Percentiles rank a stretch among this genome's conserved stretches.
Evolutionary conservation across 169 alveolate genomes (phyloP).

Genomic region (Cryptosporidium andersoni): DNA sequence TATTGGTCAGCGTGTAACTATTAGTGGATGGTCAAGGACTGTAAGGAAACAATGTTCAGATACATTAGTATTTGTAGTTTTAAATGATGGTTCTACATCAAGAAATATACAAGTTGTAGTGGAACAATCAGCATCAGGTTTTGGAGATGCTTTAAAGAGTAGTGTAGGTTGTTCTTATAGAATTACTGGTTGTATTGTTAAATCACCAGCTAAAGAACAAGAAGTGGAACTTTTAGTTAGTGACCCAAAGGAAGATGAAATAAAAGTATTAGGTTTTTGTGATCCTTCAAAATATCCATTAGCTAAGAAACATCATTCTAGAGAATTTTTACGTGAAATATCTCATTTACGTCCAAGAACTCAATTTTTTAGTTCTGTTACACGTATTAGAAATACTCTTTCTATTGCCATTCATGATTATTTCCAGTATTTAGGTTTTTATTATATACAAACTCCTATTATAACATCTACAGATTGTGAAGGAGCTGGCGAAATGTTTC

Average conservation of each 20-base stretch:
- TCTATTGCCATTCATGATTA: conserved; percentile 95
- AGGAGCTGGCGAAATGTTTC: conserved; percentile 99
- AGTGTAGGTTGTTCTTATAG: conserved; percentile 87
- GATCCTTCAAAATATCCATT: conserved; percentile 93
- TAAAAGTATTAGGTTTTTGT: conserved; percentile 83
- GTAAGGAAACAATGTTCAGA: conserved; percentile 93
- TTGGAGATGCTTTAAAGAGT: conserved; percentile 77
- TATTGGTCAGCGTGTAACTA: conserved; percentile 75
- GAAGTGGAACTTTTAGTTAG: conserved; percentile 81
- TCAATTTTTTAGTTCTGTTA: conserved; percentile 91
- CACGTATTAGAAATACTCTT: conserved; percentile 92
- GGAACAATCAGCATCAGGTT: conserved; percentile 83
- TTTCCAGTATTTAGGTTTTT: conserved; percentile 93
- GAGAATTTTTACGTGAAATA: conserved; percentile 92
- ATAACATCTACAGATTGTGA: conserved; percentile 99
- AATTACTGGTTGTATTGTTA: conserved; percentile 89
- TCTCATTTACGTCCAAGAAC: conserved; percentile 98
- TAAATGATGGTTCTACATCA: conserved; percentile 95
- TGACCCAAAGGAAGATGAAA: conserved; percentile 72
- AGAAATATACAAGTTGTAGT: conserved; percentile 92
- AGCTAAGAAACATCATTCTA: conserved; percentile 91
- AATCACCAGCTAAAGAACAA: conserved; percentile 91
- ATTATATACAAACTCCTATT: conserved; percentile 96
- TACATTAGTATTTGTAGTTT: conserved; percentile 88
- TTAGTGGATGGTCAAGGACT: conserved; percentile 97